Percentiles rank a stretch among this genome's conserved stretches.
Conservation (phyloP, 768 basidiomycete genomes). For the Rhizopogon vesiculosus region DNA sequence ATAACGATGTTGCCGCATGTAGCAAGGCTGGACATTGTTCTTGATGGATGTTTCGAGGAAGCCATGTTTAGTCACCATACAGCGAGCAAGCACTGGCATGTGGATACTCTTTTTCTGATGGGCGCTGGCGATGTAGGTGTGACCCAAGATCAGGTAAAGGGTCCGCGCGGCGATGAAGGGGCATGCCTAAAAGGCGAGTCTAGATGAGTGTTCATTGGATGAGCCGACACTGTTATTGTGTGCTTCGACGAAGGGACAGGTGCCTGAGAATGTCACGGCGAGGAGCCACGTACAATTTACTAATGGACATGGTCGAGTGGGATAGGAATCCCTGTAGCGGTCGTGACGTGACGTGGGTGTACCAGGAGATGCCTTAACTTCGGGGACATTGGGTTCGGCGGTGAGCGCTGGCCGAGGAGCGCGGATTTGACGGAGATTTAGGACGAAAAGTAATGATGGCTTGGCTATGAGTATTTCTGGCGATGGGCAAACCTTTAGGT, state of each 20-base stretch:
- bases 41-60: neutral
- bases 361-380: neutral
- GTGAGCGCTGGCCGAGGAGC: slow-evolving; percentile 8
- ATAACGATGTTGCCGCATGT: slow-evolving; percentile 7
- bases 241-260: neutral
- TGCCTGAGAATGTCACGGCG: slow-evolving; percentile 4
- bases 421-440: slow-evolving; percentile 12
- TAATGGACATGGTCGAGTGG: slow-evolving; percentile 12
- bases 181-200: slow-evolving; percentile 1
- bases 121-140: neutral
- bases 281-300: slow-evolving; percentile 4
- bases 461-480: slow-evolving; percentile 5
- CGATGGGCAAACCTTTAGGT: neutral
- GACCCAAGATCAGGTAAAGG: slow-evolving; percentile 1
- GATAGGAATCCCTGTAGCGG: slow-evolving; percentile 4
- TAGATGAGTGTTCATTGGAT: slow-evolving; percentile 1
- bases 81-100: neutral
- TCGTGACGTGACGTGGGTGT: slow-evolving; percentile 5
- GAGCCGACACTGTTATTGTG: neutral
- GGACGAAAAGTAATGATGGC: slow-evolving; percentile 10
- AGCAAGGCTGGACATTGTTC: slow-evolving; percentile 7
- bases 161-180: slow-evolving; percentile 2
- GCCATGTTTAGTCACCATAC: neutral
- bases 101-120: slow-evolving; percentile 1
- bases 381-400: slow-evolving; percentile 4